Base-by-base conservation (phyloP, 2,329 filamentous ascomycete species). In the Pseudodiploospora longispora region DNA sequence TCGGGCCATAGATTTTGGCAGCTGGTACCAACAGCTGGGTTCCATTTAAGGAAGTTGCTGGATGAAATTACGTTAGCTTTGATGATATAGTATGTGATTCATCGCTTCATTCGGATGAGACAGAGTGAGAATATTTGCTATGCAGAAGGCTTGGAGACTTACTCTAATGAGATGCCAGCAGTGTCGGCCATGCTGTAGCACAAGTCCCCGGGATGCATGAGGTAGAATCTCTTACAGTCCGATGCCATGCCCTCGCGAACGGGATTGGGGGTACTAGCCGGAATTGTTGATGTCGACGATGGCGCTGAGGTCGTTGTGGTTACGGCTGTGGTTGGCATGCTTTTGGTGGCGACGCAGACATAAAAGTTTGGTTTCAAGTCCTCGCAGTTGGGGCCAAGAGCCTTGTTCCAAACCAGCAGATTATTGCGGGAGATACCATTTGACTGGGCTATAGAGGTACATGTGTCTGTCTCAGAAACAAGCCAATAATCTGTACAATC, bases 11-110 rank as follows among this genome's bases (percentile, higher is more conserved):
- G 31, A 10, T 6, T 4, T 12, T 34, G n/a, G 12, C 42, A 40
- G 27, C 30, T 27, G 4, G 10, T 28, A 6, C 37, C 38, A 30
- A 44, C 30, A 9, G 10, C 42, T 3, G 42, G 30, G 32, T 44
- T 44, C 42, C 42, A 40, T 12, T 29, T 40, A 3, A 40, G 10
- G 6, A 44, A 35, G 31, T 40, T 28, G 9, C 38, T 40, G 5
- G 19, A 19, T 19, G 19, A 27, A 40, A 27, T 8, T 27, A 3
- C 19, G 28, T 27, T 40, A 40, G 38, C 38, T 9, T 12, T 34
- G 19, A 19, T 19, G 19, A 19, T 19, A 19, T 19, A 19, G 19
- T 19, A 19, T 19, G 19, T 19, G 19, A 19, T 19, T 19, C 19
- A 19, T 2, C 32, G 12, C 12, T 3, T 3, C 3, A 34, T 34